Evolutionary conservation across 108 stramenopile genomes (phyloP).

Genomic region (Cafeteria roenbergensis): DNA sequence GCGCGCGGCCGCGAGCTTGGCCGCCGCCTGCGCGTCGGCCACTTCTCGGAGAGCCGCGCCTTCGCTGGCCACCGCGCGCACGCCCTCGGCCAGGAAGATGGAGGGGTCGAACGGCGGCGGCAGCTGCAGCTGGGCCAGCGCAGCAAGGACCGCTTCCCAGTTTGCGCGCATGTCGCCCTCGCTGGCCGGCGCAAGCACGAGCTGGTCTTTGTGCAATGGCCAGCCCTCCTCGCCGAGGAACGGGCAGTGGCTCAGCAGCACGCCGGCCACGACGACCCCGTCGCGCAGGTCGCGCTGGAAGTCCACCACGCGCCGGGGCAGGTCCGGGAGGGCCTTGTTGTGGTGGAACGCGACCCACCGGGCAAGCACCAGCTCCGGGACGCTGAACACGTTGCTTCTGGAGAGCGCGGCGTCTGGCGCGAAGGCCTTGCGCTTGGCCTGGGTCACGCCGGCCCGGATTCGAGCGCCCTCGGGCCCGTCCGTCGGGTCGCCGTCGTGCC

Average conservation of each 20-base stretch:
- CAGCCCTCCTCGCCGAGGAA: background rate
- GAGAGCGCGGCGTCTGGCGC: background rate
- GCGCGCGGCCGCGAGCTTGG: too few species aligned
- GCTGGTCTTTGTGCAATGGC: too few species aligned
- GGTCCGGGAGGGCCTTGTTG: background rate
- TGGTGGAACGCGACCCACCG: constrained; percentile 29
- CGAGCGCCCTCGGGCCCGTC: background rate
- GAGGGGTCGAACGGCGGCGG: too few species aligned
- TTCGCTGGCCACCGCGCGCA: too few species aligned
- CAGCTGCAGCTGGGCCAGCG: too few species aligned
- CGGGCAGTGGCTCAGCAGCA: background rate
- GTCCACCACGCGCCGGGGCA: constrained; percentile 4
- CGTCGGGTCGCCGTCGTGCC: background rate
- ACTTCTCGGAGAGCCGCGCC: too few species aligned
- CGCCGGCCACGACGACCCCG: background rate
- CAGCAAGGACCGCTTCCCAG: too few species aligned
- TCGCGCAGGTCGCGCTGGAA: background rate
- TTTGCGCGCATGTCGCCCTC: too few species aligned
- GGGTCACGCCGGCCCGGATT: background rate
- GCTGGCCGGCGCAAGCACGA: too few species aligned
- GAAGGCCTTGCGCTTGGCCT: background rate
- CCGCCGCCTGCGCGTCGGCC: too few species aligned
- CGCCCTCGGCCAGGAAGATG: too few species aligned
- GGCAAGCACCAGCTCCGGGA: constrained; percentile 31
- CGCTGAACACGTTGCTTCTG: constrained; percentile 31